Conservation (phyloP, 2,329 filamentous ascomycete species). For the Xylariomycetidae sp. region DNA sequence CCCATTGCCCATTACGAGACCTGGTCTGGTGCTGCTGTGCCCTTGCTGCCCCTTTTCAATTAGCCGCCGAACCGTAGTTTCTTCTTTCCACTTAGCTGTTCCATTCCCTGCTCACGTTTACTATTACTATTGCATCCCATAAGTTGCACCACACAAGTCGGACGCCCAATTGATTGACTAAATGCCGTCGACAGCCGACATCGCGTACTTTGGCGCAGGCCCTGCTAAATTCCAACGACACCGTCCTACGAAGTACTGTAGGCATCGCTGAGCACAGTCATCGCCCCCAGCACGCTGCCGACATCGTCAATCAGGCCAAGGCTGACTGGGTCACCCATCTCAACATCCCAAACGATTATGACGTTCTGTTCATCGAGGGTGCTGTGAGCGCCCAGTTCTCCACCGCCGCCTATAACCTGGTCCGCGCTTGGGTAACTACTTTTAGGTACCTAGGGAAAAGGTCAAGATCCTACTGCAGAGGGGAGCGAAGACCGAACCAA, state of each 20-base stretch:
- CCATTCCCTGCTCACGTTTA: no score
- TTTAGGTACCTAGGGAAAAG: conserved; percentile 58
- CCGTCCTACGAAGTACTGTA: no score
- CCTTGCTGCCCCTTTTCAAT: no score
- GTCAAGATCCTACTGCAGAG: conserved; percentile 54
- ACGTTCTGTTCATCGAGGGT: conserved; percentile 81
- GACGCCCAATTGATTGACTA: no score
- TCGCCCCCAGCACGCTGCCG: conserved; percentile 70
- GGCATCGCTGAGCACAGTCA: conserved; percentile 89
- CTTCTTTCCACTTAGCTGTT: no score
- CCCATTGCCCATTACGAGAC: no score
- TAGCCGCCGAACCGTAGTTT: no score
- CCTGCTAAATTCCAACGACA: conserved; percentile 80
- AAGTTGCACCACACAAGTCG: no score
- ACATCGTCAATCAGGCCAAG: conserved; percentile 76
- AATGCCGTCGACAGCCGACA: conserved; percentile 11
- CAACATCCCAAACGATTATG: conserved; percentile 80
- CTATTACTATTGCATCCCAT: no score
- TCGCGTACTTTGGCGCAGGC: conserved; percentile 76
- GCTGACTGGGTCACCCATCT: conserved; percentile 67
- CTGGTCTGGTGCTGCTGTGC: no score
- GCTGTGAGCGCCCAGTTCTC: conserved; percentile 85
- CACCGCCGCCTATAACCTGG: conserved; percentile 53
- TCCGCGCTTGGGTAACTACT: conserved; percentile 79
- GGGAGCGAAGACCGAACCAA: conserved; percentile 41